Evolutionary conservation across 2,329 filamentous ascomycete genomes (phyloP).

Genomic region (Neodidymelliopsis sp.): DNA sequence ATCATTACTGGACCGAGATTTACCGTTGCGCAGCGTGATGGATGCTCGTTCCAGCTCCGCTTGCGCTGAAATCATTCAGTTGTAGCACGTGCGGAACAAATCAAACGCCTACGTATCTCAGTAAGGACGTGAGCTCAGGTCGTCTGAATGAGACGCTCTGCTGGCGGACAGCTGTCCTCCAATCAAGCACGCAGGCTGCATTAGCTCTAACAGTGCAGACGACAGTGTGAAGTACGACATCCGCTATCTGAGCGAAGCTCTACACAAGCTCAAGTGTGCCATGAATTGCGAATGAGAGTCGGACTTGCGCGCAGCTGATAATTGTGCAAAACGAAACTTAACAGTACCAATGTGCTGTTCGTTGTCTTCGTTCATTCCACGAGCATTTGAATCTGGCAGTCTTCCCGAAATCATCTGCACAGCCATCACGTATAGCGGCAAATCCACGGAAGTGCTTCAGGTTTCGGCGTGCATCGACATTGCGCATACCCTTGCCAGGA

Average conservation of each 20-base stretch:
- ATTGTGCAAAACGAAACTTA: conserved; percentile 21
- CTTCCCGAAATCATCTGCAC: conserved; percentile 22
- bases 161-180: neutral
- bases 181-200: neutral
- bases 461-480: conserved; percentile 10
- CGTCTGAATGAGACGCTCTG: conserved; percentile 4
- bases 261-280: conserved; percentile 14
- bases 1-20: conserved; percentile 37
- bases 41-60: conserved; percentile 25
- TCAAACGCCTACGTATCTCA: conserved; percentile 21
- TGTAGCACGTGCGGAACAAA: conserved; percentile 28
- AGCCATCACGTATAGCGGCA: conserved; percentile 19
- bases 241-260: conserved; percentile 18
- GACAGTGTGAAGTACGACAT: neutral
- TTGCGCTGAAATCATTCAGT: conserved; percentile 28
- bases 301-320: conserved; percentile 13
- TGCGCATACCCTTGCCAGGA: conserved; percentile 2
- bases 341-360: conserved; percentile 11
- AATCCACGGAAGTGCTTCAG: conserved; percentile 18
- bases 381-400: conserved; percentile 3
- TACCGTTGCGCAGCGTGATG: conserved; percentile 27
- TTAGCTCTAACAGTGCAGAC: neutral
- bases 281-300: neutral
- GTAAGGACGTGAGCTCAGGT: conserved; percentile 11
- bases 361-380: neutral